Evolutionary conservation across 345 rosid species (phyloP), one percentile per base, ranked within the genome.

Genomic region (Boechera stricta): DNA sequence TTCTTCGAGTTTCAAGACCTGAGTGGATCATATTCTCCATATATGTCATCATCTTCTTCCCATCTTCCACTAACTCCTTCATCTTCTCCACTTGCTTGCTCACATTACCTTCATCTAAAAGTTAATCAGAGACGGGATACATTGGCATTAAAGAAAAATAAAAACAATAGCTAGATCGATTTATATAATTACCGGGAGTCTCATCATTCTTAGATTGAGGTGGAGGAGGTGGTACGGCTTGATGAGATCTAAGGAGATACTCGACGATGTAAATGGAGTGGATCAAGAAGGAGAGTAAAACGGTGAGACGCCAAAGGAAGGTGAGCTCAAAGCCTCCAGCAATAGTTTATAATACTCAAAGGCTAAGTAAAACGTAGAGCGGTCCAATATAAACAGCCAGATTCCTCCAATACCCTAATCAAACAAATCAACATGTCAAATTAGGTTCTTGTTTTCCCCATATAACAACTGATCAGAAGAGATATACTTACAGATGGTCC

Each of bases 401-500:
- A 68, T 36, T 29, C 55, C 55, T 68, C 74, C 79, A 51, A 68
- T 68, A 39, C 79, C 74, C 72, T 75, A 57, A 67, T 67, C 31
- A 33, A 33, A 74, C 31, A 59, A 28, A 48, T 42, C 32, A 70
- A 42, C 13, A 21, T 47, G 28, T 33, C 24, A 13, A 73, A 24
- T 54, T 44, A 18, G 6, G 59, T 11, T 18, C 13, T 54, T 13
- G 31, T 28, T 24, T 41, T 63, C 8, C 51, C 67, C 52, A 26
- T 51, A 42, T 57, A 57, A 47, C 31, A 66, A 45, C 51, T 11
- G 28, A 21, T 21, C 24, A 35, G 49, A 61, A 72, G 51, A 60
- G 51, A 56, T 42, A 64, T 24, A 76, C 69, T 39, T 68, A 76
- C 74, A 61, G 39, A 69, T 11, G 70, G 32, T 61, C 80, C 80